Base-by-base conservation (phyloP, 345 rosid species). In the Aquilaria sinensis region DNA sequence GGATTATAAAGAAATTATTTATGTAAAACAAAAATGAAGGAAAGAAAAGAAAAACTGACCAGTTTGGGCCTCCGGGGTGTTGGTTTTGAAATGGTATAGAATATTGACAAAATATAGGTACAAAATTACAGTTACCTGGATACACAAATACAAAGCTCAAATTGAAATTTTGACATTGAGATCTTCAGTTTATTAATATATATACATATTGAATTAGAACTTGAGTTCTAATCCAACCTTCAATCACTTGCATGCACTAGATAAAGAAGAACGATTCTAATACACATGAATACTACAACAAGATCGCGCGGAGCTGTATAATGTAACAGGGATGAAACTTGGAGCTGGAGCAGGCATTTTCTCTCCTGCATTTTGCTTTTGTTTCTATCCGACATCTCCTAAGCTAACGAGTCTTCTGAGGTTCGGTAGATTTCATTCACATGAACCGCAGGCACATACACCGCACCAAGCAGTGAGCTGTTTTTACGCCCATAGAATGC, bases 381-480 rank as follows among this genome's bases (percentile, higher is more conserved):
- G 6, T 9, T 57, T 12, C 30, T 3, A 34, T 34, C 29, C 2
- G 11, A 11, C 3, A 33, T 15, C 2, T 57, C 33, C 54, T 50
- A 66, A 13, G 61, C 69, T 50, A 23, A 16, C 3, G 48, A 8
- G 37, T 57, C 57, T 9, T 30, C 56, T 2, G 69, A 56, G 56
- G 54, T 32, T 11, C 41, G 69, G 58, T 57, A 65, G 58, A 65
- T 65, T 57, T 57, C 69, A 33, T 57, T 56, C 0, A 50, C 69
- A 16, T 29, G 62, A 16, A 34, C 49, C 8, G 62, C 56, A 58
- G 57, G 51, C 34, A 65, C 69, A 57, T 65, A 65, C 32, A 65
- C 62, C 56, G 62, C 69, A 57, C 58, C 56, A 34, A 34, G 62
- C 56, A 65, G 62, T 4, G 69, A 65, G 58, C 69, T 65, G 50